phyloP scores from a whole-genome alignment of 106 monocot species.

The Phalaenopsis aphrodite region DNA sequence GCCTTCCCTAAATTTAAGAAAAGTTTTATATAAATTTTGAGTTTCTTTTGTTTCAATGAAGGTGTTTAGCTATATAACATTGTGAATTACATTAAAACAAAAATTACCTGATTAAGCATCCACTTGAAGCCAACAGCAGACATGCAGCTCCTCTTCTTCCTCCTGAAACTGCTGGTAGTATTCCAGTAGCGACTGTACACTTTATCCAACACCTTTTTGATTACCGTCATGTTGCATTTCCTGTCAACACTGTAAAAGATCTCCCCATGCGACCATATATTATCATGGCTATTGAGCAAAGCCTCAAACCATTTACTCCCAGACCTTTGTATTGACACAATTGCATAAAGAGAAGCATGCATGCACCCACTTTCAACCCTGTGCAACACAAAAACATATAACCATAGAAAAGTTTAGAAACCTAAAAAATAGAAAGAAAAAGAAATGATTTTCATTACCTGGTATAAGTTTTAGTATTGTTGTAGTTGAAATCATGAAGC shows the following conservation, averaged over 20 bases:
- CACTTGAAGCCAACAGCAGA: conserved; percentile 8
- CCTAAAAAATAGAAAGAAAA: background rate
- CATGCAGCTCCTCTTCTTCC: conserved; percentile 13
- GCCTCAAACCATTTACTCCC: conserved; percentile 10
- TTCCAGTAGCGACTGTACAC: conserved; percentile 5
- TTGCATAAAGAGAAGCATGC: conserved; percentile 2
- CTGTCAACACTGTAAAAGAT: conserved; percentile 6
- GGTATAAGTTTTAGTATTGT: background rate
- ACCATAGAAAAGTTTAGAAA: background rate
- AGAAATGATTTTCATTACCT: background rate
- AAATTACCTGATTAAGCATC: conserved; percentile 11
- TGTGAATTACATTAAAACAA: background rate
- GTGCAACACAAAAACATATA: background rate
- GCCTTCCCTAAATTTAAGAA: no score
- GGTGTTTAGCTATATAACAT: background rate
- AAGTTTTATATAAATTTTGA: background rate
- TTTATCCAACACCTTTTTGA: background rate
- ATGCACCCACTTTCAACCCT: background rate
- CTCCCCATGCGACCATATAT: conserved; percentile 8
- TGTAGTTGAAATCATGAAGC: background rate
- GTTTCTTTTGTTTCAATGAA: background rate
- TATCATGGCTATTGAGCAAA: conserved; percentile 5
- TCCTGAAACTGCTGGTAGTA: background rate
- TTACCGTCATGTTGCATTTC: conserved; percentile 5
- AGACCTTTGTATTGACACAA: conserved; percentile 11